Conservation (phyloP, 352 stramenopile genomes). For the Globisporangium irregulare region DNA sequence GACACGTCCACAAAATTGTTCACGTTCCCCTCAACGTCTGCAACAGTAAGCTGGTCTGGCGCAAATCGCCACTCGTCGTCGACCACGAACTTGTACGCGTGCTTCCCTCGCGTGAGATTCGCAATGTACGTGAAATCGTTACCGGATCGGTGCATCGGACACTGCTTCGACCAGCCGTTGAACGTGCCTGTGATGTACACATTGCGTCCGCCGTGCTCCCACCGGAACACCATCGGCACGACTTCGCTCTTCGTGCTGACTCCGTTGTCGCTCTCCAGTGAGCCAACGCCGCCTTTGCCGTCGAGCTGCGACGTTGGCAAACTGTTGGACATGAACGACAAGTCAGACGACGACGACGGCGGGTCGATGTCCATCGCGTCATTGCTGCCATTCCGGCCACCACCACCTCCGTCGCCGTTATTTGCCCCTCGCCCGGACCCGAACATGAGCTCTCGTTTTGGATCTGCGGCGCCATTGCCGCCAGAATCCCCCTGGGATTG, state of each 20-base stretch:
- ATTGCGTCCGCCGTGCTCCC: slow-evolving; percentile 95
- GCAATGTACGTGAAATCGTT: slow-evolving; percentile 99
- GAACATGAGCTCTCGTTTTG: slow-evolving; percentile 11
- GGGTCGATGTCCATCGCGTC: slow-evolving; percentile 75
- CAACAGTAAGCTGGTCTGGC: slow-evolving; percentile 94
- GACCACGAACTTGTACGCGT: slow-evolving; percentile 99
- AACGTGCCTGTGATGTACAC: slow-evolving; percentile 99
- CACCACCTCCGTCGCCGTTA: slow-evolving; percentile 6
- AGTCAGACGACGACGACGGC: slow-evolving; percentile 30
- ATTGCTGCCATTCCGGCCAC: slow-evolving; percentile 8
- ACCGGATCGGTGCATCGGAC: slow-evolving; percentile 98
- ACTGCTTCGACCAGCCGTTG: slow-evolving; percentile 98
- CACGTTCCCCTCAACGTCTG: slow-evolving; percentile 98
- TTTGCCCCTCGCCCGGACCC: slow-evolving; percentile 3
- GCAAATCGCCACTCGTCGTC: slow-evolving; percentile 99
- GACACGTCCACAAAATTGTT: slow-evolving; percentile 99
- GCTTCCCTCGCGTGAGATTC: slow-evolving; percentile 96
- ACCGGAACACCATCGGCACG: slow-evolving; percentile 97
- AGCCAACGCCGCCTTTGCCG: slow-evolving; percentile 21
- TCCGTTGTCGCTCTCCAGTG: slow-evolving; percentile 10
- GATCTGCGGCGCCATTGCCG: background rate
- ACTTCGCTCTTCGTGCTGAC: slow-evolving; percentile 29
- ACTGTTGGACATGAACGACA: slow-evolving; percentile 23
- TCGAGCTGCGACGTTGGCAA: slow-evolving; percentile 29
- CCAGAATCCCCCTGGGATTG: slow-evolving; percentile 7